Percentiles rank a stretch among this genome's conserved stretches.
phyloP scores from a whole-genome alignment of 306 rosid species.

The Cicer judaicum region DNA sequence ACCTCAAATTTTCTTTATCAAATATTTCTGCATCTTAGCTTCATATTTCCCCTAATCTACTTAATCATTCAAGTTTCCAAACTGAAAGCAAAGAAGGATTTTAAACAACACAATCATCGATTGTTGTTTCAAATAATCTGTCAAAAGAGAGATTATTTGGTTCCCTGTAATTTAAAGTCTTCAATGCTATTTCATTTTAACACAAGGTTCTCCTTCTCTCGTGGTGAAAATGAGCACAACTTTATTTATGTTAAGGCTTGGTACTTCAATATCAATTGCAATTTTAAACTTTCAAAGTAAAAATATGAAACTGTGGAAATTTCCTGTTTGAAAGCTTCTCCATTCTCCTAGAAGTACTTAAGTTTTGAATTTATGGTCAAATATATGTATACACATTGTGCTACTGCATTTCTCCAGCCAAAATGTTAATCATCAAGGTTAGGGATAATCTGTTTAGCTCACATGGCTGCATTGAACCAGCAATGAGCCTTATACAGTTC shows the following conservation, averaged over 20 bases:
- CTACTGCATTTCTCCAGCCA: conserved; percentile 19
- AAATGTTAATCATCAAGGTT: not conserved
- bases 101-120: conserved; percentile 28
- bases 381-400: not conserved
- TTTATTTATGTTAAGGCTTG: not conserved
- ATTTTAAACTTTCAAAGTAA: conserved; percentile 2
- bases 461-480: conserved; percentile 1
- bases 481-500: not conserved
- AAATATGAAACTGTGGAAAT: conserved; percentile 12
- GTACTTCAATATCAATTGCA: conserved; percentile 16
- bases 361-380: not conserved
- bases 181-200: not conserved
- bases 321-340: not conserved
- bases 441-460: not conserved
- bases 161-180: conserved; percentile 6
- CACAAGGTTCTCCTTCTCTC: not conserved
- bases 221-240: not conserved
- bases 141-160: not conserved
- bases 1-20: conserved; percentile 32
- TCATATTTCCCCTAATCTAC: not conserved
- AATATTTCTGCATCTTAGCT: conserved; percentile 12
- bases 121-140: not conserved
- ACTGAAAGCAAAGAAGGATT: conserved; percentile 13
- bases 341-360: not conserved
- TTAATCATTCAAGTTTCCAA: conserved; percentile 20